Base-by-base conservation (phyloP, 768 basidiomycete species). In the Phanerodontia chrysosporium region DNA sequence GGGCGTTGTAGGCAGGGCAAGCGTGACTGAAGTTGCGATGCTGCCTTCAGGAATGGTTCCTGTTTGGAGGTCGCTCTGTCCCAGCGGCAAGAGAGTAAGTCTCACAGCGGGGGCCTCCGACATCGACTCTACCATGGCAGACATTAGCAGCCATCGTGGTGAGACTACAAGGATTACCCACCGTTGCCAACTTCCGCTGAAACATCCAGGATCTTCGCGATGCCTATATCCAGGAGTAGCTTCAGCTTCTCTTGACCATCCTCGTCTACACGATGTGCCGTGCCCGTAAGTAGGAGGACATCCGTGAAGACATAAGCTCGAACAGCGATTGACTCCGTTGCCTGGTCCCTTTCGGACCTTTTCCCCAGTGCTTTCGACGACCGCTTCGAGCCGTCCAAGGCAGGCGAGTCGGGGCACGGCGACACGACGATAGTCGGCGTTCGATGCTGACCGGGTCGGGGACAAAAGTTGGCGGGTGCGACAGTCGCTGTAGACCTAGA, bases 251-350 rank as follows among this genome's bases (percentile, higher is more conserved):
- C 60, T 72, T 63, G 45, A 27, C 67, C 60, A 61, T 60, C 71
- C 68, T 69, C 54, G 5, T 55, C 54, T n/a, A 45, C 58, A n/a
- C 54, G 39, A 69, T 58, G 18, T 10, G 18, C 39, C 39, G 18
- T 9, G 58, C 21, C 45, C 2, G 49, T 80, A 28, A 92, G 68
- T n/a, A 92, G 64, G 49, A 90, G 68, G 30, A 92, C 58, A 69
- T 94, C 90, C 18, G 82, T 82, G 71, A 92, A 90, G 14, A 89
- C 79, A 57, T 83, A 76, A 16, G 70, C 74, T 49, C 77, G 75
- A 9, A 76, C 64, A 2, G 44, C 27, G 10, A 27, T 7, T 1
- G 51, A 28, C 12, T 25, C 24, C 12, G 12, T 12, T 6, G 29
- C 18, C 8, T 2, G 49, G 14, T 16, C 4, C 22, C n/a, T 12